These are phyloP conservation scores for Fomitopsis pulvina DNA, from an alignment of 768 basidiomycete genomes.

Conservation along the genomic window DNA sequence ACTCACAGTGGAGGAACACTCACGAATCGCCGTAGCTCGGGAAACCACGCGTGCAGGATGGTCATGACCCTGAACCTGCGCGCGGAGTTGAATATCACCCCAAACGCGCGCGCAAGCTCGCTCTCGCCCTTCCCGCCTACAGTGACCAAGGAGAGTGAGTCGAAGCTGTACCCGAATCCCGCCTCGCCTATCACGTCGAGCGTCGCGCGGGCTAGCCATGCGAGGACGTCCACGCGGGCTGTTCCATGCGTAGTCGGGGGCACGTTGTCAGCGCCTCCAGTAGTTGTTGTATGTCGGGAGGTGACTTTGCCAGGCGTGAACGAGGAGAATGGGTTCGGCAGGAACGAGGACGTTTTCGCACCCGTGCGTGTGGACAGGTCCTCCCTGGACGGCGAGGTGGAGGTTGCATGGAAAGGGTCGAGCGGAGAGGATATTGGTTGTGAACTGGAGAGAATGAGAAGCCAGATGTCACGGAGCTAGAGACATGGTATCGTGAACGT, in stretches of 20 bases:
- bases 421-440: background rate
- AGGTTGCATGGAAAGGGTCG: background rate
- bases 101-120: conserved; percentile 51
- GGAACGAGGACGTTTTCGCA: conserved; percentile 10
- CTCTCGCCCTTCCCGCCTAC: conserved; percentile 34
- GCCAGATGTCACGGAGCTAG: conserved; percentile 44
- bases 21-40: conserved; percentile 46
- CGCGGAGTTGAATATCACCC: conserved; percentile 45
- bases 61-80: conserved; percentile 46
- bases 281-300: background rate
- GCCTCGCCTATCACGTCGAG: conserved; percentile 76
- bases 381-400: background rate
- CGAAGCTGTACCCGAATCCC: conserved; percentile 52
- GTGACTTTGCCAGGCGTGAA: conserved; percentile 17
- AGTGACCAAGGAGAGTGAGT: conserved; percentile 36
- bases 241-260: background rate
- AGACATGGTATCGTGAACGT: background rate
- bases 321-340: conserved; percentile 20
- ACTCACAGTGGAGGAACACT: conserved; percentile 19
- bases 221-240: conserved; percentile 46
- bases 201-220: conserved; percentile 62
- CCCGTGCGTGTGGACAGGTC: background rate
- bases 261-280: background rate
- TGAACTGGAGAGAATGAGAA: conserved; percentile 9
- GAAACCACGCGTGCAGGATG: conserved; percentile 53